Evolutionary conservation across 2,329 filamentous ascomycete species (phyloP), one percentile per base, ranked within the genome.

Genomic region (Mollisiaceae sp.): DNA sequence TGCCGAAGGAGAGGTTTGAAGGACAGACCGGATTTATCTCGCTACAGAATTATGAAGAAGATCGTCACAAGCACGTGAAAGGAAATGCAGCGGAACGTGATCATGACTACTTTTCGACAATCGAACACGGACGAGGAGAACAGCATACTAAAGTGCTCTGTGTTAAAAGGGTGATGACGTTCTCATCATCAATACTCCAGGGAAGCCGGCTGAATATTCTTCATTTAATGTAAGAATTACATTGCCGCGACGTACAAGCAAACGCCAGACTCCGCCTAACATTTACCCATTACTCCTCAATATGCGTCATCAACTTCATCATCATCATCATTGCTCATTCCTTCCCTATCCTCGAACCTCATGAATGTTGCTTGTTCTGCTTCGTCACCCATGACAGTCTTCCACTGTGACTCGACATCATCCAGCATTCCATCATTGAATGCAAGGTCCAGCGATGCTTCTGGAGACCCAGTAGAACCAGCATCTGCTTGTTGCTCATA

Each of bases 271-370:
- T 18, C 64, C 50, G 4, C 2, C 50, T 24, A 32, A 12, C 50
- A 8, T 12, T 15, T 12, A 1, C 38, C 50, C 22, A 20, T 32
- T 12, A 52, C 8, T 24, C 41, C 20, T 66, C n/a, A 66, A 54
- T 64, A 64, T 32, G 47, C 61, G 11, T 67, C 66, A 60, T 86
- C 80, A 68, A 84, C 85, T 58, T 81, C 77, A 62, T 86, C 83
- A 43, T 87, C 84, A 63, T 91, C 87, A 63, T 91, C 87, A 39
- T 85, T 85, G 65, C 79, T 81, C 35, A 80, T 80, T 15, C 82
- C 84, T 74, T 93, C 89, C 27, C 92, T 85, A 66, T 95, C 91
- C 58, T 89, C 85, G 76, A 97, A 97, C 22, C 85, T 81, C 85
- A 97, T 89, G 73, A 95, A 97, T 78, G 32, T 68, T 60, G 11